Conservation (phyloP, 2,329 filamentous ascomycete genomes). For the Alternaria ethzedia region DNA sequence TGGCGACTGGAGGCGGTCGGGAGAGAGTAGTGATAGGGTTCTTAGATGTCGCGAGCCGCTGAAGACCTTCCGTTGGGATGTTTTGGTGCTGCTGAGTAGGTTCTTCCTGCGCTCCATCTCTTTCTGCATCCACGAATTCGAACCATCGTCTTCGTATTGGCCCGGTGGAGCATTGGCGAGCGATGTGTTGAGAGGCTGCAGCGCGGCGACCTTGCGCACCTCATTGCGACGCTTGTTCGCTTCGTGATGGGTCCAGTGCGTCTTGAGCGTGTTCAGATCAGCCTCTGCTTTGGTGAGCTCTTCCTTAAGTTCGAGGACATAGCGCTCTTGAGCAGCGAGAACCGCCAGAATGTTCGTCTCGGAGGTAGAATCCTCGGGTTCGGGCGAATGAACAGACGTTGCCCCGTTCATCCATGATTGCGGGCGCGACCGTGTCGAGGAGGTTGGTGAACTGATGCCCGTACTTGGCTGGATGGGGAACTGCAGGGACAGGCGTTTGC, state of each 20-base stretch:
- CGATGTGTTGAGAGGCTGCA: constrained; percentile 60
- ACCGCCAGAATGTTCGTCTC: constrained; percentile 74
- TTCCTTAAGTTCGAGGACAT: constrained; percentile 87
- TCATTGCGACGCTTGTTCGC: constrained; percentile 76
- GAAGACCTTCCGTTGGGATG: constrained; percentile 65
- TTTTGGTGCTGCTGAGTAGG: constrained; percentile 60
- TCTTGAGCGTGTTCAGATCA: constrained; percentile 78
- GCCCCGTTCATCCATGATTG: constrained; percentile 48
- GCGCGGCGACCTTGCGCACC: constrained; percentile 59
- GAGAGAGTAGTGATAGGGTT: constrained; percentile 84
- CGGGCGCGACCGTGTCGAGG: constrained; percentile 45
- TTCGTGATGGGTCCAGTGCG: constrained; percentile 81
- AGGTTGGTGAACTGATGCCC: constrained; percentile 38
- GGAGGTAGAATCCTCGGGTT: constrained; percentile 24
- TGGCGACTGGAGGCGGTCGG: constrained; percentile 48
- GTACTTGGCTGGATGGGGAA: constrained; percentile 55
- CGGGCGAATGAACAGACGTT: constrained; percentile 37
- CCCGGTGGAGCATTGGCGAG: constrained; percentile 40
- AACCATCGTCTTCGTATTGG: constrained; percentile 52
- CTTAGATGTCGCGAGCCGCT: constrained; percentile 67
- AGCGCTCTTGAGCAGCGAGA: constrained; percentile 89
- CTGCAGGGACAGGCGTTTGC: constrained; percentile 57
- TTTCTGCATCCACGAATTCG: constrained; percentile 52
- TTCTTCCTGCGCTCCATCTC: constrained; percentile 79
- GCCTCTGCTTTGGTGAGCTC: constrained; percentile 83